Base-by-base conservation (phyloP, 2,329 filamentous ascomycete species). In the Fusarium nanum region DNA sequence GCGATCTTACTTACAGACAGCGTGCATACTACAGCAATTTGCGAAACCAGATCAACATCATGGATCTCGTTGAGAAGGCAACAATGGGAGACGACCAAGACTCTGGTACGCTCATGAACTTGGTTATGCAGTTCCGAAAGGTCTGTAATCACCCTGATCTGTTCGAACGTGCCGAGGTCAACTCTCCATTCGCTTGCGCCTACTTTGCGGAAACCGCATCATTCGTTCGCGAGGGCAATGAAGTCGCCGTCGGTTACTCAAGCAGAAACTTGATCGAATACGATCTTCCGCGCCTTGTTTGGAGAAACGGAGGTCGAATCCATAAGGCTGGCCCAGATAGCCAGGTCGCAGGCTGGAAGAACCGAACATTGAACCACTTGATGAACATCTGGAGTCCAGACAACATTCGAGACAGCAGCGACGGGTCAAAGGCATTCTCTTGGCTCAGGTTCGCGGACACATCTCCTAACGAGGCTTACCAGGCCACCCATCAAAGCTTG, bases 81-180 rank as follows among this genome's bases (percentile, higher is more conserved):
- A 95, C 95, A 4, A 88, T 96, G 73, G 96, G 96, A 37, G 94
- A 98, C 75, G 96, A 98, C 52, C 91, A 95, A 75, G 96, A 98
- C 78, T 97, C 93, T 37, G 94, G 95, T 42, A 98, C 95, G 2
- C 83, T 99, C 76, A 98, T 99, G 96, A 99, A 99, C 81, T 85
- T 99, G 71, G 96, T 99, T 69, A 99, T 99, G 96, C 96, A 99
- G 82, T 99, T 99, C 88, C 90, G 96, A 75, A 99, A 99, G 83
- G 96, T 99, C 60, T 99, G 96, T 84, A 99, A 99, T 77, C 96
- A 99, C 78, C 96, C 96, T 0, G 96, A 99, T 81, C 82, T 99
- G 34, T 99, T 99, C 74, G 94, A 99, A 81, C 91, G 96, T 47
- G 94, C 95, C 12, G 95, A 98, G 66, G 97, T 93, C 11, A 91